Conservation (phyloP, 306 rosid genomes). For the Canavalia gladiata region DNA sequence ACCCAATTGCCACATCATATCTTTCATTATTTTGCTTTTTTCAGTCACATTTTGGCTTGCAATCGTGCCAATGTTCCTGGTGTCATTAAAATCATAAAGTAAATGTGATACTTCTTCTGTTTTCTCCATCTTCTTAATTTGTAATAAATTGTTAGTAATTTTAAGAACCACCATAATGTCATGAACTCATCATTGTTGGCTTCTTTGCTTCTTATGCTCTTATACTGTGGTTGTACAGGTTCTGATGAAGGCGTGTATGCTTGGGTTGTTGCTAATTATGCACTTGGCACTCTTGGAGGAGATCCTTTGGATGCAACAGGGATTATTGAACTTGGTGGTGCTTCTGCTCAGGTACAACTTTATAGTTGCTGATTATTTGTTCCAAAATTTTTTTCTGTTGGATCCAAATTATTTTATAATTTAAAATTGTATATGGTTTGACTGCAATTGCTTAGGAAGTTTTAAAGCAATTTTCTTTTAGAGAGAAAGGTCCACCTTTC, state of each 20-base stretch:
- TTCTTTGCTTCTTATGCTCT: neutral
- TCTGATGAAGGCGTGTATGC: conserved; percentile 94
- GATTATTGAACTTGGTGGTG: conserved; percentile 93
- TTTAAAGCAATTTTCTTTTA: conserved; percentile 26
- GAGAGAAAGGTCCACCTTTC: conserved; percentile 27
- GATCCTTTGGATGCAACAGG: conserved; percentile 85
- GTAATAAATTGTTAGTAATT: neutral
- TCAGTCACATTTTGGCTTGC: conserved; percentile 2
- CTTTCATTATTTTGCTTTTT: neutral
- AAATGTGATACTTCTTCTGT: conserved; percentile 33
- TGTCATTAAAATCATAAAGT: neutral
- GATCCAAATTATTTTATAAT: conserved; percentile 31
- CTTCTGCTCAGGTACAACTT: conserved; percentile 85
- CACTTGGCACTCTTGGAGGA: conserved; percentile 87
- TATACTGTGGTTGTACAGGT: conserved; percentile 62
- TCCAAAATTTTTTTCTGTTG: neutral
- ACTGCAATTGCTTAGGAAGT: conserved; percentile 2
- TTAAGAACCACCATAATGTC: conserved; percentile 2
- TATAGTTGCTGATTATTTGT: conserved; percentile 26
- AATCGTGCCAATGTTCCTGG: conserved; percentile 26
- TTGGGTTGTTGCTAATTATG: conserved; percentile 96
- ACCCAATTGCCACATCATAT: conserved; percentile 9
- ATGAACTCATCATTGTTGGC: neutral
- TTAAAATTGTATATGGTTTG: neutral
- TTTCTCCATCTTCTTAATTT: neutral